Conservation (phyloP, 345 rosid species). For the Microcos paniculata region DNA sequence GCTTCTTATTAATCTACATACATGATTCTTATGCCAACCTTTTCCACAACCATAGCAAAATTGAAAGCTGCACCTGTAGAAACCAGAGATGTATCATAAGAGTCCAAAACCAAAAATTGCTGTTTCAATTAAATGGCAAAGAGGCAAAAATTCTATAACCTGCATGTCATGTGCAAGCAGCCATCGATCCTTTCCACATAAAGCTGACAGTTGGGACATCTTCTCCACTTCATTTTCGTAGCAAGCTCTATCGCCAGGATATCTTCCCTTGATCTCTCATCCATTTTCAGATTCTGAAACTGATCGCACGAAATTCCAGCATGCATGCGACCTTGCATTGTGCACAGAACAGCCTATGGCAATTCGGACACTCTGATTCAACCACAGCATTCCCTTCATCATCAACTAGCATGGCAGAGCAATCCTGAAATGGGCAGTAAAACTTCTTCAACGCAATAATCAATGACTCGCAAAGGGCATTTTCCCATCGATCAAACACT, state of each 20-base stretch:
- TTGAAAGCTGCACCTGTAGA: conserved; percentile 22
- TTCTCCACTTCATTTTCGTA: conserved; percentile 33
- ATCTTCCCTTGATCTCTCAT: conserved; percentile 24
- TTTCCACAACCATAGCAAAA: conserved; percentile 37
- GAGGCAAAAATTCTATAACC: conserved; percentile 8
- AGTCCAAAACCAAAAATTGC: not conserved
- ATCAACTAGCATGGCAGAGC: conserved; percentile 26
- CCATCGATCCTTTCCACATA: conserved; percentile 33
- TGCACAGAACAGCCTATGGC: conserved; percentile 32
- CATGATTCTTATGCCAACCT: conserved; percentile 9
- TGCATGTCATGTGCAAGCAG: conserved; percentile 31
- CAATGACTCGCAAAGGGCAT: conserved; percentile 24
- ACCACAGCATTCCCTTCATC: conserved; percentile 20
- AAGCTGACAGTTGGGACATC: conserved; percentile 31
- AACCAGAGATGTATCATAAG: too few species aligned
- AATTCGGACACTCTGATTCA: conserved; percentile 24
- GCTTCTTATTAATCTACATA: too few species aligned
- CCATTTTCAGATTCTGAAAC: conserved; percentile 27
- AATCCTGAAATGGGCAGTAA: conserved; percentile 47
- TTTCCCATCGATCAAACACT: conserved; percentile 41
- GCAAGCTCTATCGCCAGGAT: conserved; percentile 33
- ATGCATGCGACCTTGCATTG: conserved; percentile 37
- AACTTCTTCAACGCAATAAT: conserved; percentile 16
- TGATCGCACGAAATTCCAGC: conserved; percentile 18
- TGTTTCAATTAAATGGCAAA: not conserved